A percentile compares a stretch with the other conserved stretches of the same genome.
Conservation (phyloP, 345 rosid species). For the Brassica carinata region DNA sequence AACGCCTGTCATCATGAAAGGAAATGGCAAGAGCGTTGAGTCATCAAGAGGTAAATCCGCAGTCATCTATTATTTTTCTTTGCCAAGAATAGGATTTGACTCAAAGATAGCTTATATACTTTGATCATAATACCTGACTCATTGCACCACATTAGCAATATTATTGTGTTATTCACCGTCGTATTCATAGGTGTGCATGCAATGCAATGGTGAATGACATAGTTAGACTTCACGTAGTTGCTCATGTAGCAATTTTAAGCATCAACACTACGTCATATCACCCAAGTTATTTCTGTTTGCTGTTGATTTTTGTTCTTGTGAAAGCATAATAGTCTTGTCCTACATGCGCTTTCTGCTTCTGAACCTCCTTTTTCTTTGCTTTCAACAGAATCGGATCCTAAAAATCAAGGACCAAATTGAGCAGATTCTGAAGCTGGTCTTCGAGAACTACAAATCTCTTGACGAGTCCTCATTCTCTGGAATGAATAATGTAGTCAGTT, state of each 20-base stretch:
- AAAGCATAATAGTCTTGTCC: slow-evolving; percentile 7
- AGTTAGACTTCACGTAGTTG: slow-evolving; percentile 5
- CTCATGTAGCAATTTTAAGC: not conserved
- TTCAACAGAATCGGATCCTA: slow-evolving; percentile 77
- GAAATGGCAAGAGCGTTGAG: slow-evolving; percentile 78
- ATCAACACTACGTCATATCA: not conserved
- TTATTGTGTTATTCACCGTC: not conserved
- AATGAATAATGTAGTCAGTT: slow-evolving; percentile 62
- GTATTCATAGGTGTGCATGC: not conserved
- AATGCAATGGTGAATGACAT: slow-evolving; percentile 14
- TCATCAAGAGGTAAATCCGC: slow-evolving; percentile 82
- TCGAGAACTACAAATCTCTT: slow-evolving; percentile 93
- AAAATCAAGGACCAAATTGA: slow-evolving; percentile 91
- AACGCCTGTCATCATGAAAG: slow-evolving; percentile 82
- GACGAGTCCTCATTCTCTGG: slow-evolving; percentile 84
- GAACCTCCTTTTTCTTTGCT: slow-evolving; percentile 13
- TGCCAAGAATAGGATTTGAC: not conserved
- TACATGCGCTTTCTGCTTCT: slow-evolving; percentile 3
- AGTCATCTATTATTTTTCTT: not conserved
- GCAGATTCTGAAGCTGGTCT: slow-evolving; percentile 80
- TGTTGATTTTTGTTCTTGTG: slow-evolving; percentile 1
- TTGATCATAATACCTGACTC: slow-evolving; percentile 10
- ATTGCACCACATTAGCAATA: not conserved
- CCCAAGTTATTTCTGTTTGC: slow-evolving; percentile 6
- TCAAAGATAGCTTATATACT: slow-evolving; percentile 11